A percentile compares a stretch with the other conserved stretches of the same genome.
Evolutionary conservation across 345 rosid species (phyloP).

Genomic region (Eutrema heterophyllum): DNA sequence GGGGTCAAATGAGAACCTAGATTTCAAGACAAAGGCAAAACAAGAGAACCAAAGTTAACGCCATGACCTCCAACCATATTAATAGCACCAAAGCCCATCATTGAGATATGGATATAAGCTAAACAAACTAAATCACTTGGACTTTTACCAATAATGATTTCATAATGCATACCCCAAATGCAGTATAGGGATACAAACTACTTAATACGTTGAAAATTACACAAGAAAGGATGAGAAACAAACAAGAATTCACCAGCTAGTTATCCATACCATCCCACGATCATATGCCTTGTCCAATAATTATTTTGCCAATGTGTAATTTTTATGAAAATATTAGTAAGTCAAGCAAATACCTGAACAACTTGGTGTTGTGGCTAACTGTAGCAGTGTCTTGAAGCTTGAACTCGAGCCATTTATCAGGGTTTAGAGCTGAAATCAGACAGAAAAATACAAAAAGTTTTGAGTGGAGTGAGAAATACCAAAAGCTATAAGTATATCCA

Average conservation of each 20-base stretch:
- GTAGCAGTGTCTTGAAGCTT: constrained; percentile 90
- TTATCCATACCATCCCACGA: neutral
- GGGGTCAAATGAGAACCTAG: constrained; percentile 90
- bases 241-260: neutral
- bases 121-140: neutral
- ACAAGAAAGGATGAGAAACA: neutral
- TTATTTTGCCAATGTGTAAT: neutral
- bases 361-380: constrained; percentile 85
- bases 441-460: neutral
- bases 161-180: neutral
- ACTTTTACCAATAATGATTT: neutral
- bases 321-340: neutral
- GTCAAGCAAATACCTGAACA: constrained; percentile 60
- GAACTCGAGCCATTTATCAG: constrained; percentile 91
- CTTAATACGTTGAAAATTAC: neutral
- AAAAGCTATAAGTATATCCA: neutral
- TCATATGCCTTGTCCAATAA: neutral
- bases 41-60: neutral
- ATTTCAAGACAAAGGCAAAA: constrained; percentile 25
- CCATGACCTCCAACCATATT: neutral
- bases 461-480: neutral
- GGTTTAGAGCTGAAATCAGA: constrained; percentile 61
- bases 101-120: neutral
- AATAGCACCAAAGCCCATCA: neutral
- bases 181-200: neutral